Evolutionary conservation across 1,139 yeast species (phyloP), one percentile per base, ranked within the genome.

Genomic region (Scheffersomyces segobiensis): DNA sequence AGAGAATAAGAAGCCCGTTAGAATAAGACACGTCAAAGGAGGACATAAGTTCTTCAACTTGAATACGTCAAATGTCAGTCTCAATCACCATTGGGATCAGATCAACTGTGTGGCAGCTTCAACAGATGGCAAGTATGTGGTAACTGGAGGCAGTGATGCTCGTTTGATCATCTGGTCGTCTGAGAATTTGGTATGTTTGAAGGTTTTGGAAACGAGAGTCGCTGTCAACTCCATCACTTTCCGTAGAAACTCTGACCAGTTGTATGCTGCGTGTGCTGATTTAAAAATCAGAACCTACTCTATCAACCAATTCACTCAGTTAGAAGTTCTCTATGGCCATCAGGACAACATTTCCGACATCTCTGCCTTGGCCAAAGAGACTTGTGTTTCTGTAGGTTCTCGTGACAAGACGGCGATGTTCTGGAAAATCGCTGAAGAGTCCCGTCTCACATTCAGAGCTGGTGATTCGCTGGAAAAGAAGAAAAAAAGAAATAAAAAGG

Each of bases 371-470:
- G 85, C 86, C 19, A 87, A 87, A 72, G 98, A 95, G 70, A 86
- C 97, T 55, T 95, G 99, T 79, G 95, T 95, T 49, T 91, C 97
- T 22, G 98, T 93, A 26, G 99, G 99, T 21, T 83, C 96, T 5
- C 85, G 99, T 67, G 99, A 95, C 74, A 87, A 96, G 67, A 91
- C 97, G 1, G 98, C 96, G 19, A 89, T 96, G 88, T 80, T 91
- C 67, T 95, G 99, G 99, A 95, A 96, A 73, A 92, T 95, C 63
- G 86, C 97, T 32, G 99, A 96, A 68, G 99, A 95, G 75, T 87
- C 97, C 1, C 84, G 98, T 69, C 83, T 95, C 66, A 93, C 98
- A 0, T 95, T 95, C 74, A 84, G 98, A 69, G 97, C 97, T 61
- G 97, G 97, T 60, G 97, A 91, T 67, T 79, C 75, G 3, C 66